A percentile compares a stretch with the other conserved stretches of the same genome.
phyloP scores from a whole-genome alignment of 306 rosid genomes.

The Glycine tomentella region DNA sequence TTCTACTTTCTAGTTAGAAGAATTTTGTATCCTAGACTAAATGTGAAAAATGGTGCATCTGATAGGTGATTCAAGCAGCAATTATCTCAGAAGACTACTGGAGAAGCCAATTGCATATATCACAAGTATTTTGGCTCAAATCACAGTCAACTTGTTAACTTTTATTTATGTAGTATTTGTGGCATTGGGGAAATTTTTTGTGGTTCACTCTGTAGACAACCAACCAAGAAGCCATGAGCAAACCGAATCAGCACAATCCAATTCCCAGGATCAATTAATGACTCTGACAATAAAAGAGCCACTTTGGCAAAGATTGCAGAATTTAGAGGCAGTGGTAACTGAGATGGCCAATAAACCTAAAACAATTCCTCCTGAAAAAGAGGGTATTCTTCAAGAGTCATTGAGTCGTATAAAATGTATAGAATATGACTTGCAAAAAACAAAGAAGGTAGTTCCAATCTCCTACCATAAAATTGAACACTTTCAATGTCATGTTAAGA shows the following conservation, averaged over 20 bases:
- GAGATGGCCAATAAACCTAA: slow-evolving; percentile 79
- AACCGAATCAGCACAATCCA: slow-evolving; percentile 52
- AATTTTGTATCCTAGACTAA: slow-evolving; percentile 22
- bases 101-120: slow-evolving; percentile 54
- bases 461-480: slow-evolving; percentile 27
- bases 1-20: neutral
- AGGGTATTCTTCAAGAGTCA: slow-evolving; percentile 86
- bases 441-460: slow-evolving; percentile 71
- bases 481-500: slow-evolving; percentile 36
- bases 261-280: slow-evolving; percentile 56
- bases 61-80: slow-evolving; percentile 64
- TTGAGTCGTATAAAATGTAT: slow-evolving; percentile 85
- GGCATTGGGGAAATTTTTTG: slow-evolving; percentile 57
- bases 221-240: slow-evolving; percentile 43
- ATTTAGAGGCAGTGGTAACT: slow-evolving; percentile 78
- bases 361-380: slow-evolving; percentile 91
- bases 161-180: slow-evolving; percentile 63
- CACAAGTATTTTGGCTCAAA: slow-evolving; percentile 55
- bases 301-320: slow-evolving; percentile 81
- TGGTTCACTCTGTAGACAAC: slow-evolving; percentile 42
- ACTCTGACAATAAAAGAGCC: slow-evolving; percentile 61
- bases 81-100: slow-evolving; percentile 54
- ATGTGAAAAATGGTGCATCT: slow-evolving; percentile 43
- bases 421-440: slow-evolving; percentile 92
- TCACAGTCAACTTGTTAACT: slow-evolving; percentile 59